Base-by-base conservation (phyloP, 805 yeast species). In the Candida namnaoensis region DNA sequence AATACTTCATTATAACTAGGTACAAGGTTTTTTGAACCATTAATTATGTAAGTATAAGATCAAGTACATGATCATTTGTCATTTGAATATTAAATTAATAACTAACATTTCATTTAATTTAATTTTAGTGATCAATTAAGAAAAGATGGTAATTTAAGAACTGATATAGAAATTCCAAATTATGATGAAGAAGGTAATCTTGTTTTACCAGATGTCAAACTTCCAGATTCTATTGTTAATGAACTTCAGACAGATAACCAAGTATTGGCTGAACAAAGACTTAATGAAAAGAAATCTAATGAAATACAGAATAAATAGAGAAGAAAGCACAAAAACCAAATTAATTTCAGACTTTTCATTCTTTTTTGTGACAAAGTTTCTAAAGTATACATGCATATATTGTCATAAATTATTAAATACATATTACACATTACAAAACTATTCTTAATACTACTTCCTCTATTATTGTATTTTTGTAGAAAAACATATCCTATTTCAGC, bases 11-110 rank as follows among this genome's bases (percentile, higher is more conserved):
- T 8, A 11, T 7, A 19, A 19, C 19, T 26, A 60, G 86, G 85
- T 3, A 61, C 76, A 42, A 76, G 72, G 54, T 84, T 84, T 61
- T 84, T 86, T 66, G 80, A 80, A 50, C 95, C 95, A 2, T 57
- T 84, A 14, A 72, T 84, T 4, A 71, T 83, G 80, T 74, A 66
- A 53, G 81, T 72, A 38, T 24, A 15, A 14, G 14, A 19, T 11
- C 8, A n/a, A 25, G 5, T 15, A 27, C 39, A 7, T 13, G 3
- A 14, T 32, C 13, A 34, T 28, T 11, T 14, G 2, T 19, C 19
- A 19, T 19, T 19, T 32, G 34, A 35, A 8, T 11, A 30, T 12
- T 13, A 32, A n/a, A n/a, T 13, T 10, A 30, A 13, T 7, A 11
- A 41, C 46, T 44, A 44, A 48, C 46, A 38, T 23, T 15, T 4